phyloP scores from a whole-genome alignment of 1,284 basidiomycete genomes.

The Schizophyllum commune region DNA sequence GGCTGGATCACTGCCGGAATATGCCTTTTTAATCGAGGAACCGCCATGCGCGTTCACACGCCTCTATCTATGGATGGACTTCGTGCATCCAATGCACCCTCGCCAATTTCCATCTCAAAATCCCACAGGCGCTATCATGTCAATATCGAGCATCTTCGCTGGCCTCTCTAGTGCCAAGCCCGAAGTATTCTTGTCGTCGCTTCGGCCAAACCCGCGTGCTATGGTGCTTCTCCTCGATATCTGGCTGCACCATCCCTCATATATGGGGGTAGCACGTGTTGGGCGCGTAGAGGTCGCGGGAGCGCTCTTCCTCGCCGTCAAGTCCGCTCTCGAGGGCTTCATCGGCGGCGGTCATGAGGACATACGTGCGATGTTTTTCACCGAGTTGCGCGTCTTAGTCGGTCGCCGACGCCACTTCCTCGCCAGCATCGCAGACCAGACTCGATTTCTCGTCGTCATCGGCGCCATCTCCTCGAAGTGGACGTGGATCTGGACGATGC shows the following conservation, averaged over 20 bases:
- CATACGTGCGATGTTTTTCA: background rate
- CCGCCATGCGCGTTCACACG: background rate
- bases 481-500: background rate
- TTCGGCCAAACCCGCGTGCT: background rate
- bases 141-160: too few relatives aligned
- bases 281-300: background rate
- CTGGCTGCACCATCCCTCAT: background rate
- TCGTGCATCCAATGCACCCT: background rate
- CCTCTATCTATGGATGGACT: background rate
- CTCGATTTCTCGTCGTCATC: background rate
- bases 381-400: background rate
- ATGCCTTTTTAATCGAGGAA: background rate
- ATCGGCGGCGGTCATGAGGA: too few relatives aligned
- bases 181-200: too few relatives aligned
- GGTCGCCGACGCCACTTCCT: background rate
- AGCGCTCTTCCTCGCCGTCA: background rate
- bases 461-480: background rate
- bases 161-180: too few relatives aligned
- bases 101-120: background rate
- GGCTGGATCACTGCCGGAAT: background rate
- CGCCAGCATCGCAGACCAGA: background rate
- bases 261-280: background rate
- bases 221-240: background rate
- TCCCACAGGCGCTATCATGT: too few relatives aligned
- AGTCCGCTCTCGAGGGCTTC: too few relatives aligned